Percentiles rank a stretch among this genome's conserved stretches.
Conservation (phyloP, 768 basidiomycete genomes). For the Cyclocybe cylindracea region DNA sequence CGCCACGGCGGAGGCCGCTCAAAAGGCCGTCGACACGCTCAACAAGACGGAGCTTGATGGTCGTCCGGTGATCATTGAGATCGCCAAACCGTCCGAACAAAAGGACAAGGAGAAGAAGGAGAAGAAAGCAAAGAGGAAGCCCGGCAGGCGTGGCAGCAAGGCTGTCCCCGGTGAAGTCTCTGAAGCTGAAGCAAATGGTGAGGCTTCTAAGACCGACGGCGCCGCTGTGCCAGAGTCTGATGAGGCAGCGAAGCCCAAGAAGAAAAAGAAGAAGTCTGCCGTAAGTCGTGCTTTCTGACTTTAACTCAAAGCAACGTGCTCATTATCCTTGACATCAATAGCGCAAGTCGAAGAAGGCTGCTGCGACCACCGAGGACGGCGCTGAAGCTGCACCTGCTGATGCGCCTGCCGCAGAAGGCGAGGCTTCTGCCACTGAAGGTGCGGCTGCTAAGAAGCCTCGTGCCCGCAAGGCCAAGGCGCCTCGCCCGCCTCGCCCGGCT, state of each 20-base stretch:
- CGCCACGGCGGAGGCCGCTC: constrained; percentile 76
- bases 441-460: constrained; percentile 49
- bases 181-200: constrained; percentile 87
- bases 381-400: constrained; percentile 32
- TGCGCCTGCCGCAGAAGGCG: constrained; percentile 29
- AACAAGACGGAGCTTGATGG: constrained; percentile 89
- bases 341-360: constrained; percentile 57
- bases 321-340: constrained; percentile 20
- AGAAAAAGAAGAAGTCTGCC: constrained; percentile 73
- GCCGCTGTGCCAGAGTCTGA: constrained; percentile 54
- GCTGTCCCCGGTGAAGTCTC: constrained; percentile 88
- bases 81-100: constrained; percentile 89
- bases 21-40: constrained; percentile 83
- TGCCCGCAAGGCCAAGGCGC: constrained; percentile 55
- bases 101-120: constrained; percentile 84
- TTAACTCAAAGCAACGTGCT: constrained; percentile 20
- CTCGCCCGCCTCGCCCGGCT: constrained; percentile 64
- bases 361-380: constrained; percentile 33
- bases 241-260: constrained; percentile 81
- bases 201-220: constrained; percentile 59
- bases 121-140: constrained; percentile 76
- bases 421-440: constrained; percentile 37
- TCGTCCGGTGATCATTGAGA: constrained; percentile 86
- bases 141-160: constrained; percentile 84
- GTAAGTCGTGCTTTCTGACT: constrained; percentile 41